Conservation (phyloP, 768 basidiomycete species). For the Tulasnella sp. region DNA sequence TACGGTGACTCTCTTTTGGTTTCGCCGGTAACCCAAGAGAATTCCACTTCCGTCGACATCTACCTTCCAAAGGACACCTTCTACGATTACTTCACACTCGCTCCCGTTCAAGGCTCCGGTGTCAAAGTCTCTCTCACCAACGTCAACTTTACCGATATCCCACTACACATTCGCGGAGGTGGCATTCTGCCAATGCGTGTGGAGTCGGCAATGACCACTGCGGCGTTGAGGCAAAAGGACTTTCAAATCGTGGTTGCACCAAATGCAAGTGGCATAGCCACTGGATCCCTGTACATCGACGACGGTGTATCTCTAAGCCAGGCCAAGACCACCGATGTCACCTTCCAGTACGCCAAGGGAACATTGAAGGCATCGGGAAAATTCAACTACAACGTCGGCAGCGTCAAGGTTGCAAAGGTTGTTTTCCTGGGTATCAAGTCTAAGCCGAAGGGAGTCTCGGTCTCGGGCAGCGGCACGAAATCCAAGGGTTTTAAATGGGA, state of each 20-base stretch:
- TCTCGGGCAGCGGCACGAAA: constrained; percentile 17
- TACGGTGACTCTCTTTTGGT: constrained; percentile 65
- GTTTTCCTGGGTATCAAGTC: constrained; percentile 38
- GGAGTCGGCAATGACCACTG: constrained; percentile 58
- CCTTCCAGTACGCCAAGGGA: constrained; percentile 22
- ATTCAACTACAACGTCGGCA: constrained; percentile 35
- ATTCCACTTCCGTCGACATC: constrained; percentile 54
- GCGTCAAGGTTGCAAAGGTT: constrained; percentile 39
- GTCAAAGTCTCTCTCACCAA: constrained; percentile 42
- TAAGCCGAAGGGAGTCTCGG: constrained; percentile 33
- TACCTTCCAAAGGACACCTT: constrained; percentile 64
- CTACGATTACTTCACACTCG: constrained; percentile 58
- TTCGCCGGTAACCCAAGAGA: constrained; percentile 62
- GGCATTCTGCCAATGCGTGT: constrained; percentile 55
- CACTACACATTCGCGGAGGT: constrained; percentile 60
- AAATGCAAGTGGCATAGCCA: constrained; percentile 49
- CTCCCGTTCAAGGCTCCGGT: constrained; percentile 50
- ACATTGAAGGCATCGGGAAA: constrained; percentile 34
- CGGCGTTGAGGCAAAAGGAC: constrained; percentile 50
- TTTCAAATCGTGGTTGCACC: constrained; percentile 66
- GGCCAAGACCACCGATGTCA: constrained; percentile 32
- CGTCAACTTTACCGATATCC: constrained; percentile 56
- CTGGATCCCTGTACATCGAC: constrained; percentile 57
- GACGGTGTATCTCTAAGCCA: constrained; percentile 45
- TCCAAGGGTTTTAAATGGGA: constrained; percentile 24